Conservation (phyloP, 441 rosid genomes). For the Pelargonium exstipulatum region DNA sequence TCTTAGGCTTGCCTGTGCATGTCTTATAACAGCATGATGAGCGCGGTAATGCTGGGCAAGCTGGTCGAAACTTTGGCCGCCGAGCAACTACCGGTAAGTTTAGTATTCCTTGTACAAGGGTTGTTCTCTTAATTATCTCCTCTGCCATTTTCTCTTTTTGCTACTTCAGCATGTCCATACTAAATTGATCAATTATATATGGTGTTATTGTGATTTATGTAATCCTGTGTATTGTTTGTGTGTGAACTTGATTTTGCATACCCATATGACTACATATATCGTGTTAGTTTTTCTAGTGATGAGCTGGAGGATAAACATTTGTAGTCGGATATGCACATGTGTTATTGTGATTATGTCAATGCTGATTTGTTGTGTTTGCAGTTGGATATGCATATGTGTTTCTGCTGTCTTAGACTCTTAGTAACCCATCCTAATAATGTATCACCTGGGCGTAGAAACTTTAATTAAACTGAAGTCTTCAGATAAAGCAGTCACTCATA, state of each 20-base stretch:
- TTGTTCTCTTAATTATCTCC: constrained; percentile 4
- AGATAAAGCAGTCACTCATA: not conserved
- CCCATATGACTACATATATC: not conserved
- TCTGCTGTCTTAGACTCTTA: too few species aligned
- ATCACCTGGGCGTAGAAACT: not conserved
- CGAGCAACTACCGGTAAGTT: constrained; percentile 53
- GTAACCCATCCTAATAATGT: not conserved
- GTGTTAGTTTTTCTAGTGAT: too few species aligned
- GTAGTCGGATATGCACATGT: too few species aligned
- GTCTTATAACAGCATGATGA: constrained; percentile 89
- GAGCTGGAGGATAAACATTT: too few species aligned
- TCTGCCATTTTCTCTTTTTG: not conserved
- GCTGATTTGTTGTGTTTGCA: too few species aligned
- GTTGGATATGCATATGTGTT: too few species aligned
- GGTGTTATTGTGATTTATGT: not conserved
- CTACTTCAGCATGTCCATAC: not conserved
- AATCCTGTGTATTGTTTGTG: not conserved
- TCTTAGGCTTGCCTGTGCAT: constrained; percentile 79
- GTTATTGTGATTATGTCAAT: too few species aligned
- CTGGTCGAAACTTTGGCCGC: constrained; percentile 50
- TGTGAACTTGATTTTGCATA: not conserved
- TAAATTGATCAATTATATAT: too few species aligned
- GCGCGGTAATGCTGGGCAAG: constrained; percentile 53
- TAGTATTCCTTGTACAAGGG: not conserved
- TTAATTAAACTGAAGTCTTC: not conserved